phyloP scores from a whole-genome alignment of 257 asterid genomes.

The Rubia yunnanensis region DNA sequence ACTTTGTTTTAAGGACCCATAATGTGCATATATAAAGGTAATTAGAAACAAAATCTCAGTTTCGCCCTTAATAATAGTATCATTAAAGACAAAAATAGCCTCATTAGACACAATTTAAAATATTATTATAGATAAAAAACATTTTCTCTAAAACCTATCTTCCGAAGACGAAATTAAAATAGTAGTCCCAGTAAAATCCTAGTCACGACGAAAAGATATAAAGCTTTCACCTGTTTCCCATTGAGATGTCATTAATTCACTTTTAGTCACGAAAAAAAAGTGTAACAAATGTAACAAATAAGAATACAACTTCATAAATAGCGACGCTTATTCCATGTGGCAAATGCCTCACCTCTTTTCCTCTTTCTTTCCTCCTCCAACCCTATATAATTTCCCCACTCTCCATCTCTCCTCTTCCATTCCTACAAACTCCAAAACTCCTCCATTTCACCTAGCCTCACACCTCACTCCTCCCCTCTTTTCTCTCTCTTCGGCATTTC shows the following conservation, averaged over 20 bases:
- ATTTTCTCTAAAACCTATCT: no score
- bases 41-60: no score
- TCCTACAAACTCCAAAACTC: not conserved
- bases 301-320: not conserved
- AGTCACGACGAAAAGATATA: not conserved
- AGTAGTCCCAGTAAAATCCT: not conserved
- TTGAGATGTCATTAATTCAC: no score
- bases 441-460: not conserved
- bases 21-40: no score
- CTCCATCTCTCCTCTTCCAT: not conserved
- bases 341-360: conserved; percentile 3
- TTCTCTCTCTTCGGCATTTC: not conserved
- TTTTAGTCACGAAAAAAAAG: not conserved
- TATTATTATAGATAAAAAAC: no score
- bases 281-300: not conserved
- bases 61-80: no score
- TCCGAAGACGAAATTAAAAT: no score
- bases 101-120: no score
- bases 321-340: conserved; percentile 12
- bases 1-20: no score
- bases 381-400: not conserved
- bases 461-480: not conserved
- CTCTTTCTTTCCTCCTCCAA: not conserved
- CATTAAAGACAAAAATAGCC: no score
- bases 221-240: not conserved